These are phyloP conservation scores for Theileria sp. DNA, from an alignment of 169 alveolate species.

Conservation along the genomic window DNA sequence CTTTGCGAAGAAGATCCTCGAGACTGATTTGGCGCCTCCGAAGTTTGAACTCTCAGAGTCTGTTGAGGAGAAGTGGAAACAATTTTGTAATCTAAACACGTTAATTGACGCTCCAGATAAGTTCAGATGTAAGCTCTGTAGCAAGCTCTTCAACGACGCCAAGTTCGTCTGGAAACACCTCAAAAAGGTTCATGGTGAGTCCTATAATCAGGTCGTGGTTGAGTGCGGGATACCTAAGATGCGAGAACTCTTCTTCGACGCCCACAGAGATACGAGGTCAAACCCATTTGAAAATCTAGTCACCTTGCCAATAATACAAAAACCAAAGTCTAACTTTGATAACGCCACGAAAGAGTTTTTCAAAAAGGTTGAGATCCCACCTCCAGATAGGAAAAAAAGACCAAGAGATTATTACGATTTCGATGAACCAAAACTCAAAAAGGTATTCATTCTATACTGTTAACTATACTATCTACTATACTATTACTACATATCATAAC, in stretches of 20 bases:
- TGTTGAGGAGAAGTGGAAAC: constrained; percentile 67
- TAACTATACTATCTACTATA: too few relatives aligned
- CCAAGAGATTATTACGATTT: constrained; percentile 64
- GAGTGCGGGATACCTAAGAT: constrained; percentile 65
- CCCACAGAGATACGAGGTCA: constrained; percentile 52
- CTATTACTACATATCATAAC: too few relatives aligned
- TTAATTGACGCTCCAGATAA: constrained; percentile 63
- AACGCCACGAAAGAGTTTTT: constrained; percentile 31
- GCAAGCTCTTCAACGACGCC: constrained; percentile 66
- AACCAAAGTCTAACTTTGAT: constrained; percentile 41
- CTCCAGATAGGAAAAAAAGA: constrained; percentile 30
- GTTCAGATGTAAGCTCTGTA: constrained; percentile 59
- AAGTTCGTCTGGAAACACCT: constrained; percentile 70
- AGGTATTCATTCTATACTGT: constrained; percentile 10
- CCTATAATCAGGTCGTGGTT: constrained; percentile 49
- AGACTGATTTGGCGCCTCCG: constrained; percentile 52
- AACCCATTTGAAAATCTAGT: constrained; percentile 63
- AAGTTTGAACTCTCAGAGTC: constrained; percentile 35
- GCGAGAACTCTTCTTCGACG: constrained; percentile 49
- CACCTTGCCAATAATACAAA: constrained; percentile 40
- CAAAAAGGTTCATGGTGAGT: constrained; percentile 43
- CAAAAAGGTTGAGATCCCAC: constrained; percentile 13
- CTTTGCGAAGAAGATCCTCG: constrained; percentile 49
- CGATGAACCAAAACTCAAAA: constrained; percentile 60
- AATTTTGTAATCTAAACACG: constrained; percentile 63